phyloP scores from a whole-genome alignment of 73 alveolate genomes.

The Uronychia binucleata region DNA sequence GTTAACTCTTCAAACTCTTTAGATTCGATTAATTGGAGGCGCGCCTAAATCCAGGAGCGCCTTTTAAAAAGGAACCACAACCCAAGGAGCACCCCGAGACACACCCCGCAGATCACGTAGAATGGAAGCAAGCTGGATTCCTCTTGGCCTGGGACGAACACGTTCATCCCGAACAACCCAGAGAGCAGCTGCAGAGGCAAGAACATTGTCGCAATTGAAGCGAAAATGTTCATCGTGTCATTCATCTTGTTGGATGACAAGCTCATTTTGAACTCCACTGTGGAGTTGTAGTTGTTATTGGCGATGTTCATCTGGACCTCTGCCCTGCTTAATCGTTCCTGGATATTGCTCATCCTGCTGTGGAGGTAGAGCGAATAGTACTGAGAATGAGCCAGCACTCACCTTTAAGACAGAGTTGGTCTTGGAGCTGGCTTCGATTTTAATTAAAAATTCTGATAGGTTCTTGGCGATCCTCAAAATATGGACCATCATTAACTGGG shows the following conservation, averaged over 20 bases:
- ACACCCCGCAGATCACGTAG: not conserved
- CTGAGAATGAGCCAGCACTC: too few species aligned
- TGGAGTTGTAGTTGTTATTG: not conserved
- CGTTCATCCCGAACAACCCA: slow-evolving; percentile 31
- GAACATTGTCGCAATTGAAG: slow-evolving; percentile 23
- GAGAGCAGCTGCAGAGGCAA: slow-evolving; percentile 14
- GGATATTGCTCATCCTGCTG: not conserved
- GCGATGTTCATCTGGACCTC: not conserved
- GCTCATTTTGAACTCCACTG: slow-evolving; percentile 3
- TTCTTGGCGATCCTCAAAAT: not conserved
- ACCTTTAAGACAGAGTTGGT: too few species aligned
- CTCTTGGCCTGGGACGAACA: slow-evolving; percentile 8
- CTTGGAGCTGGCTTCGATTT: not conserved
- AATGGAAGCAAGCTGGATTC: not conserved
- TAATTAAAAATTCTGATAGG: not conserved
- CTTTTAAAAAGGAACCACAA: not conserved
- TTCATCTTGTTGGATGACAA: slow-evolving; percentile 8
- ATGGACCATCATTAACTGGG: not conserved
- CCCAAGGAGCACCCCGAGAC: not conserved
- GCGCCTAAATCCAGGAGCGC: not conserved
- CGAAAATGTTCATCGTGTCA: slow-evolving; percentile 21
- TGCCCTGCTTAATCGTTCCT: not conserved
- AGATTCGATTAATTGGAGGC: not conserved
- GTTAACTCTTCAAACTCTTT: too few species aligned
- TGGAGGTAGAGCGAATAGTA: not conserved